A percentile compares a stretch with the other conserved stretches of the same genome.
Evolutionary conservation across 805 yeast genomes (phyloP).

Genomic region (Kuraishia ogatae): DNA sequence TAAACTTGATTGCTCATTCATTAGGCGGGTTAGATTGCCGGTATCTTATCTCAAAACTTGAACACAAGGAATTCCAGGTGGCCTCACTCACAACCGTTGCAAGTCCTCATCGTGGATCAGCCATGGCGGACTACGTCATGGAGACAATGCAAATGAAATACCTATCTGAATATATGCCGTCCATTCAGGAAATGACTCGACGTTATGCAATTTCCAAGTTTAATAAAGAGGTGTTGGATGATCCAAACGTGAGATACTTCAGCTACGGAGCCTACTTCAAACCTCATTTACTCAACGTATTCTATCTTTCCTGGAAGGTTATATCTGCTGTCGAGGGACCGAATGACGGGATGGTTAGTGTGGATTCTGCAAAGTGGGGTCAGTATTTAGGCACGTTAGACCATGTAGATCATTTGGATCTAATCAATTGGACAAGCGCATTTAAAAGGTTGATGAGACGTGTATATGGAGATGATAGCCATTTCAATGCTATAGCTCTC

Average conservation of each 20-base stretch:
- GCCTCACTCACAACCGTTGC: constrained; percentile 75
- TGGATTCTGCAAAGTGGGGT: constrained; percentile 78
- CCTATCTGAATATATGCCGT: constrained; percentile 17
- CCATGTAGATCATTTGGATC: constrained; percentile 76
- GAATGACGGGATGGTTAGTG: constrained; percentile 84
- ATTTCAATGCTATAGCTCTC: constrained; percentile 59
- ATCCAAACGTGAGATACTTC: constrained; percentile 60
- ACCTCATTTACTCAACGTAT: constrained; percentile 56
- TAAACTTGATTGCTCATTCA: constrained; percentile 80
- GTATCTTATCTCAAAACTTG: constrained; percentile 54
- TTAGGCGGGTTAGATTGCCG: constrained; percentile 93
- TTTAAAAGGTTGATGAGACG: constrained; percentile 27
- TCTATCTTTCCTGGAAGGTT: constrained; percentile 55
- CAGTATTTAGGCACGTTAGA: constrained; percentile 68
- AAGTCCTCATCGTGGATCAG: constrained; percentile 86
- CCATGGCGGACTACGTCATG: constrained; percentile 64
- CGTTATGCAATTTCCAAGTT: constrained; percentile 35
- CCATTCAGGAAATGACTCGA: constrained; percentile 62
- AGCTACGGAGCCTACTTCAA: constrained; percentile 74
- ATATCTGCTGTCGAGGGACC: constrained; percentile 43
- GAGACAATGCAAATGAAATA: constrained; percentile 14
- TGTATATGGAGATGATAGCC: constrained; percentile 23
- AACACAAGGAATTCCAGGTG: constrained; percentile 43
- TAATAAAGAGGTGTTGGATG: constrained; percentile 43
- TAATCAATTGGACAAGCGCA: constrained; percentile 73